phyloP scores from a whole-genome alignment of 306 rosid genomes.

The Prinsepia uniflora region DNA sequence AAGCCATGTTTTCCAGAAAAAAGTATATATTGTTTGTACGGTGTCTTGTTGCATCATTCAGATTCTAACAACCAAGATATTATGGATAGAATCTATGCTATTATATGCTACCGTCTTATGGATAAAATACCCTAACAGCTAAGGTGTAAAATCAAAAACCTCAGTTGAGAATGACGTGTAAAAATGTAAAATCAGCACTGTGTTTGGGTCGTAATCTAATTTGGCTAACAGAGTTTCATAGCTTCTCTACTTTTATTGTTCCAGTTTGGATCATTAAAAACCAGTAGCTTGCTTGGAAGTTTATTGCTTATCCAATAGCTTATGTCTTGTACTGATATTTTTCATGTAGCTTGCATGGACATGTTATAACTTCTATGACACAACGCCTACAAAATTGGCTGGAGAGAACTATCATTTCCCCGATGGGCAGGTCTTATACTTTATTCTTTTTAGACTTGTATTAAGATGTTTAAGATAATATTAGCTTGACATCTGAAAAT shows the following conservation, averaged over 20 bases:
- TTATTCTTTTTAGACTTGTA: background rate
- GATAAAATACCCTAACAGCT: background rate
- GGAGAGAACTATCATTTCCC: slow-evolving; percentile 67
- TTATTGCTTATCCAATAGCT: background rate
- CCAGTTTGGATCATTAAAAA: background rate
- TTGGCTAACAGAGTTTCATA: background rate
- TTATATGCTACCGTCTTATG: background rate
- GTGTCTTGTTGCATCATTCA: background rate
- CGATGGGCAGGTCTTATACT: slow-evolving; percentile 46
- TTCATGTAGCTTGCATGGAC: slow-evolving; percentile 69
- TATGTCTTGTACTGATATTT: background rate
- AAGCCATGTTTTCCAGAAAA: no score
- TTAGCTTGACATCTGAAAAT: slow-evolving; percentile 12
- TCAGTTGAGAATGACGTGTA: background rate
- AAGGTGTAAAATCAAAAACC: background rate
- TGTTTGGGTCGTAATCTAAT: background rate
- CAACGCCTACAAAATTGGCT: slow-evolving; percentile 69
- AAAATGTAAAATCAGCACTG: no score
- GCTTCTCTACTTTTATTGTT: background rate
- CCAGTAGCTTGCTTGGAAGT: background rate
- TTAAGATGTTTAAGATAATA: slow-evolving; percentile 14
- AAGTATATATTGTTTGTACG: background rate
- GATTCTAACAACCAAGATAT: background rate
- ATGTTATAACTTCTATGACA: slow-evolving; percentile 73
- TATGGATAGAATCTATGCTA: background rate